phyloP scores from a whole-genome alignment of 2,329 filamentous ascomycete genomes.

The Colletotrichum truncatum region DNA sequence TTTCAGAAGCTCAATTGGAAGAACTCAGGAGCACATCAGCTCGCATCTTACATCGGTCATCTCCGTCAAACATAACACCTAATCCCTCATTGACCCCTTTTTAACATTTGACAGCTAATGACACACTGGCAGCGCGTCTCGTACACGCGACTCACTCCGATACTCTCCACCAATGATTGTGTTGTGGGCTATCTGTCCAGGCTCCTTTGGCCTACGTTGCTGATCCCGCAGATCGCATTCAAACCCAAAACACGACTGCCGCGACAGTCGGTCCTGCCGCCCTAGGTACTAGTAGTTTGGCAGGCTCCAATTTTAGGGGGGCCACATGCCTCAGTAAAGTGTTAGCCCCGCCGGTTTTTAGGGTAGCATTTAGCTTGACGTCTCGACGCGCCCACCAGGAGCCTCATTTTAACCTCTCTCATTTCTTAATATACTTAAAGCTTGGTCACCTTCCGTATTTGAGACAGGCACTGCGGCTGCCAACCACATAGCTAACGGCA shows the following conservation, averaged over 20 bases:
- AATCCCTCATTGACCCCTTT: slow-evolving; percentile 13
- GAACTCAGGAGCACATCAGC: not conserved
- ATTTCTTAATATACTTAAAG: not conserved
- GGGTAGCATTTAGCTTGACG: not conserved
- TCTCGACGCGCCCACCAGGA: slow-evolving; percentile 13
- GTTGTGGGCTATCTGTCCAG: not conserved
- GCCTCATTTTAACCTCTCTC: slow-evolving; percentile 15
- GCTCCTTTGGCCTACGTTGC: slow-evolving; percentile 7
- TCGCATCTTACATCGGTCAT: slow-evolving; percentile 24
- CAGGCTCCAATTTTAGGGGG: slow-evolving; percentile 12
- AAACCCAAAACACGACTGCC: slow-evolving; percentile 25
- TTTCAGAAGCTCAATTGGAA: slow-evolving; percentile 26
- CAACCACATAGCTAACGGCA: not conserved
- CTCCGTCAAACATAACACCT: slow-evolving; percentile 24
- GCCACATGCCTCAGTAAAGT: not conserved
- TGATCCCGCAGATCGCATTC: slow-evolving; percentile 30
- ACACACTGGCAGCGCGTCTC: not conserved
- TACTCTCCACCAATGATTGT: slow-evolving; percentile 1
- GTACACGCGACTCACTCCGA: not conserved
- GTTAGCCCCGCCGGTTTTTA: not conserved
- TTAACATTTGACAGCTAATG: slow-evolving; percentile 13
- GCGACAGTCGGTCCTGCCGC: slow-evolving; percentile 5
- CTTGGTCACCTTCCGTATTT: slow-evolving; percentile 3
- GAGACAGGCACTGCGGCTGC: not conserved
- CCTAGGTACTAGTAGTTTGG: too few relatives aligned